A percentile compares a stretch with the other conserved stretches of the same genome.
These are phyloP conservation scores for Medicago arabica DNA, from an alignment of 306 rosid genomes.

Conservation along the genomic window DNA sequence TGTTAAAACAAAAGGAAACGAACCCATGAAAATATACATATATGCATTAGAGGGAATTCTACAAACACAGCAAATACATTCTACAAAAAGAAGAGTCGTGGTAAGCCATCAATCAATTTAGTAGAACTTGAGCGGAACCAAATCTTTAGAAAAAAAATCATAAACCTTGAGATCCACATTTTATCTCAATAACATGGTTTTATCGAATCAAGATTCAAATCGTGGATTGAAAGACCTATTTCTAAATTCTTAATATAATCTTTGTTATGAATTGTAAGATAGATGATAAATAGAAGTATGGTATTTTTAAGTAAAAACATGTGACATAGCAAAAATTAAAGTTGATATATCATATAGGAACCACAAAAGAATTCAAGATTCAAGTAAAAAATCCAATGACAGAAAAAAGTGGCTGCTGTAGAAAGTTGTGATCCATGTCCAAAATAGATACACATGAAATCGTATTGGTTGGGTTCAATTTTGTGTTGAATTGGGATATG, in stretches of 20 bases:
- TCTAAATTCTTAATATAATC: not conserved
- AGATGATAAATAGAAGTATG: not conserved
- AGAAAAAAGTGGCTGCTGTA: not conserved
- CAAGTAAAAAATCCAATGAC: not conserved
- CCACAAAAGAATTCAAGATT: not conserved
- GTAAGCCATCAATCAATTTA: conserved; percentile 36
- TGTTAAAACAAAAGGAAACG: conserved; percentile 44
- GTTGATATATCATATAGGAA: not conserved
- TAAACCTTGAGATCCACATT: conserved; percentile 4
- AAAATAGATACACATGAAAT: not conserved
- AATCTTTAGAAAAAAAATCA: conserved; percentile 29
- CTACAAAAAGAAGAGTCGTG: not conserved
- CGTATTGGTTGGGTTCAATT: not conserved
- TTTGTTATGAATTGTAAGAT: not conserved
- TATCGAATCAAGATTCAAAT: not conserved
- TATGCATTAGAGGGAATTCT: not conserved
- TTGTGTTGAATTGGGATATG: not conserved
- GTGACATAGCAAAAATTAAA: not conserved
- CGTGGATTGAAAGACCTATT: not conserved
- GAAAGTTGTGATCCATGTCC: not conserved
- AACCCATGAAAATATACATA: conserved; percentile 7
- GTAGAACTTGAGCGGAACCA: conserved; percentile 22
- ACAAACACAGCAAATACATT: conserved; percentile 7
- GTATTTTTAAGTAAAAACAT: not conserved
- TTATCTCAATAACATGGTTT: conserved; percentile 18